Conservation (phyloP, 2,329 filamentous ascomycete species). For the Fusarium oligoseptatum region DNA sequence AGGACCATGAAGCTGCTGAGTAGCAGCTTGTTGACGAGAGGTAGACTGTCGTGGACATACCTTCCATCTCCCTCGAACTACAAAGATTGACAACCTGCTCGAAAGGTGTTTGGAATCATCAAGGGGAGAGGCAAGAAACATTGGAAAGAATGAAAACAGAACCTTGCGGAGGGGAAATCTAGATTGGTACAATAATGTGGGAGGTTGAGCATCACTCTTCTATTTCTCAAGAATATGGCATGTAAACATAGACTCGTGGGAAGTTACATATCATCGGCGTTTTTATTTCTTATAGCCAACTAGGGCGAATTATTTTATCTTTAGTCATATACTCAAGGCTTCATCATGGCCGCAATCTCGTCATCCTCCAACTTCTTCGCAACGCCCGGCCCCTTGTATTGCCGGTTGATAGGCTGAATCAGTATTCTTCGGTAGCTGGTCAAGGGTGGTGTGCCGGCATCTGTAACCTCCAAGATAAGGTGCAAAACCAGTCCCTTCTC, state of each 20-base stretch:
- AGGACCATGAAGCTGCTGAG: not conserved
- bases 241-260: not conserved
- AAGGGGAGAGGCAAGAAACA: not conserved
- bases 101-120: not conserved
- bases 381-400: conserved; percentile 8
- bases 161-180: not conserved
- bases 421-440: conserved; percentile 32
- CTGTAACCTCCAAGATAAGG: conserved; percentile 31
- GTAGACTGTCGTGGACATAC: not conserved
- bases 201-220: not conserved
- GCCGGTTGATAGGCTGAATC: conserved; percentile 25
- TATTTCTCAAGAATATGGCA: not conserved
- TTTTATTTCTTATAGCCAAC: not conserved
- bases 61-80: not conserved
- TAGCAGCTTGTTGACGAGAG: not conserved
- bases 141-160: not conserved
- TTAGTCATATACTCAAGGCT: not conserved
- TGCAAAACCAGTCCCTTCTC: conserved; percentile 24
- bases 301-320: not conserved
- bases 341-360: conserved; percentile 4
- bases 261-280: not conserved
- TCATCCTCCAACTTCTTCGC: conserved; percentile 6
- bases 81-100: not conserved
- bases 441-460: conserved; percentile 18
- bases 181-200: not conserved